Evolutionary conservation across 1,139 yeast genomes (phyloP).

Genomic region (Geotrichum fermentans): DNA sequence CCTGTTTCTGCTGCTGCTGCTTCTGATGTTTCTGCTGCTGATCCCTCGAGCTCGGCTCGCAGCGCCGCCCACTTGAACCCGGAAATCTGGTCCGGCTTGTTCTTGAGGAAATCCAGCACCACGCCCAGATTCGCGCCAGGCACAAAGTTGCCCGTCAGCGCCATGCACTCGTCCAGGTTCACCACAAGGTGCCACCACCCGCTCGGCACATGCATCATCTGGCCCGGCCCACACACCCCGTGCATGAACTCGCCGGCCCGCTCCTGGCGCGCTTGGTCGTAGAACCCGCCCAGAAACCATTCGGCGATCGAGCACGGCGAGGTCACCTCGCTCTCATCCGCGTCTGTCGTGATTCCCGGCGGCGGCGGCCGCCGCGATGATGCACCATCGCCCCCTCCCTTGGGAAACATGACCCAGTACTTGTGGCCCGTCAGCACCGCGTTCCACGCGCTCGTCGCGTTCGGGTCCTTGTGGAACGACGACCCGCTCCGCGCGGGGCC

Average conservation of each 20-base stretch:
- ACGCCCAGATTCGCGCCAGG: slow-evolving; percentile 53
- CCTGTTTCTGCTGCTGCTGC: neutral
- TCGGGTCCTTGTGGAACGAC: slow-evolving; percentile 90
- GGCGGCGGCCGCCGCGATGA: too few species aligned
- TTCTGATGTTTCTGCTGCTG: neutral
- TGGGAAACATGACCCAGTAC: slow-evolving; percentile 87
- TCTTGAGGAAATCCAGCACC: slow-evolving; percentile 63
- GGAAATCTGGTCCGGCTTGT: slow-evolving; percentile 64
- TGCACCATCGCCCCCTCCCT: slow-evolving; percentile 54
- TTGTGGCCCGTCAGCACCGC: slow-evolving; percentile 68
- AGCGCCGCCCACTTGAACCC: slow-evolving; percentile 51
- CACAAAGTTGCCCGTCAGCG: slow-evolving; percentile 79
- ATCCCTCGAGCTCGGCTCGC: slow-evolving; percentile 3
- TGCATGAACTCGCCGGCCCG: slow-evolving; percentile 46
- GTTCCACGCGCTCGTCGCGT: slow-evolving; percentile 88
- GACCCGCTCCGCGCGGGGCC: slow-evolving; percentile 83
- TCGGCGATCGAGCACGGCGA: slow-evolving; percentile 87
- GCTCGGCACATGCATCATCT: slow-evolving; percentile 81
- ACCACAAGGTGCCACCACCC: slow-evolving; percentile 97
- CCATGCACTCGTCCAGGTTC: slow-evolving; percentile 73
- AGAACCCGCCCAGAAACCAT: slow-evolving; percentile 81
- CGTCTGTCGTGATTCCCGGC: slow-evolving; percentile 79
- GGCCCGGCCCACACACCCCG: slow-evolving; percentile 76
- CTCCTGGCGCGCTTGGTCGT: slow-evolving; percentile 48
- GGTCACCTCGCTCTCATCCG: slow-evolving; percentile 82